Evolutionary conservation across 2,329 filamentous ascomycete genomes (phyloP), one percentile per base, ranked within the genome.

Genomic region (Xylariomycetidae sp.): DNA sequence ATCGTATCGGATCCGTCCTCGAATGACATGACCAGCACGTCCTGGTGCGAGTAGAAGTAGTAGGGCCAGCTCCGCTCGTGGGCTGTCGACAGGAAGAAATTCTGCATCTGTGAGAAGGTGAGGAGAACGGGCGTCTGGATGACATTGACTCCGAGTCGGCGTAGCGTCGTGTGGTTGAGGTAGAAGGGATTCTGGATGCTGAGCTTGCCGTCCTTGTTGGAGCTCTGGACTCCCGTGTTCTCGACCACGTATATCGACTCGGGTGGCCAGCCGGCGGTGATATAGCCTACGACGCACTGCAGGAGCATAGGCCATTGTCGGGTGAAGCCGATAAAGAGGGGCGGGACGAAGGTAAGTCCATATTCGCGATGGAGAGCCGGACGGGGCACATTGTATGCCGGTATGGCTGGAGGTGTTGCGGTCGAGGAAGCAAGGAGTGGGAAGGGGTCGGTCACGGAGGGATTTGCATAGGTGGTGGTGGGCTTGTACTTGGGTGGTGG

Each of bases 31-130:
- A 61, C 59, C 4, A 62, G 48, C 11, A 73, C 61, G 40, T 76
- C 72, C 60, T 71, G 70, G 47, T 74, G 72, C 10, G 58, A 63
- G 63, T 70, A 74, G 52, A 71, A 76, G 51, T 68, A 76, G 44
- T 67, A 60, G 0, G 56, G 54, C 66, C 69, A 74, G n/a, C 59
- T 48, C 17, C 62, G 53, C 12, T 61, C 47, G 19, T 66, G 58
- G 3, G 66, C 61, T 9, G 62, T 61, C 13, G 53, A 62, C 15
- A 74, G 53, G 50, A 66, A 72, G 54, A 68, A 73, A 46, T 75
- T 76, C 41, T 75, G 70, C 25, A 74, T 53, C 44, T 77, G 71
- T 1, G 72, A 64, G 42, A 74, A 75, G 29, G 52, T 66, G 38
- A 74, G 56, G 1, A 74, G 59, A 4, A 67, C 68, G 4, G 72